These are phyloP conservation scores for Lasiodiplodia gonubiensis DNA, from an alignment of 2,329 filamentous ascomycete species.

Conservation along the genomic window DNA sequence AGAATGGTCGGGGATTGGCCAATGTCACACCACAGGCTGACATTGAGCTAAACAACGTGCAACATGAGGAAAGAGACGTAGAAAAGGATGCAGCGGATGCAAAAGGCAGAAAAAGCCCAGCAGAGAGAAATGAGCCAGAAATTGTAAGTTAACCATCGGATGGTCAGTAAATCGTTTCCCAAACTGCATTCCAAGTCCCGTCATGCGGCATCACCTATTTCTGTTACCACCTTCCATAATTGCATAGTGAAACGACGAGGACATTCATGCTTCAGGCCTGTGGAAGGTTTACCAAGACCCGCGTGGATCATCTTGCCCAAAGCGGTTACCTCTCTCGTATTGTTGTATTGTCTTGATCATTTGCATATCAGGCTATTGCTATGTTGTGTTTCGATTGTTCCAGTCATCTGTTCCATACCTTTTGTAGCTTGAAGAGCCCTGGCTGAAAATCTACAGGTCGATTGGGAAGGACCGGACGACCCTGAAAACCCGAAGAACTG, in stretches of 20 bases:
- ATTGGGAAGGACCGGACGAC: conserved; percentile 31
- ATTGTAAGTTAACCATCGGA: neutral
- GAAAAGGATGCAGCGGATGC: neutral
- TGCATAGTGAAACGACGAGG: too few species aligned
- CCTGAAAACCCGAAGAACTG: conserved; percentile 36
- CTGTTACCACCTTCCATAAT: neutral
- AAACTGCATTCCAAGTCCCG: neutral
- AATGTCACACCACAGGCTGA: neutral
- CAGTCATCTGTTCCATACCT: neutral
- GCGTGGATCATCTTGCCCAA: too few species aligned
- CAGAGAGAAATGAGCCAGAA: neutral
- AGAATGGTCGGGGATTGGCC: neutral
- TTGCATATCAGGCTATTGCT: too few species aligned
- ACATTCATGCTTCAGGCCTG: too few species aligned
- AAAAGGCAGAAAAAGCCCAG: too few species aligned
- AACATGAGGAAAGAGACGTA: neutral
- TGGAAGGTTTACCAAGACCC: too few species aligned
- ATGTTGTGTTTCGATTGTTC: too few species aligned
- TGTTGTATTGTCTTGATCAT: too few species aligned
- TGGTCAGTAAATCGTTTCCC: neutral
- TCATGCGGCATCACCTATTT: neutral
- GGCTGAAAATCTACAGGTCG: neutral
- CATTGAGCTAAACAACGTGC: neutral
- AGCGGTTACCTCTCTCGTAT: too few species aligned
- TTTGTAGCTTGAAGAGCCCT: neutral